phyloP scores from a whole-genome alignment of 768 basidiomycete genomes.

The Amanita jacksonii region DNA sequence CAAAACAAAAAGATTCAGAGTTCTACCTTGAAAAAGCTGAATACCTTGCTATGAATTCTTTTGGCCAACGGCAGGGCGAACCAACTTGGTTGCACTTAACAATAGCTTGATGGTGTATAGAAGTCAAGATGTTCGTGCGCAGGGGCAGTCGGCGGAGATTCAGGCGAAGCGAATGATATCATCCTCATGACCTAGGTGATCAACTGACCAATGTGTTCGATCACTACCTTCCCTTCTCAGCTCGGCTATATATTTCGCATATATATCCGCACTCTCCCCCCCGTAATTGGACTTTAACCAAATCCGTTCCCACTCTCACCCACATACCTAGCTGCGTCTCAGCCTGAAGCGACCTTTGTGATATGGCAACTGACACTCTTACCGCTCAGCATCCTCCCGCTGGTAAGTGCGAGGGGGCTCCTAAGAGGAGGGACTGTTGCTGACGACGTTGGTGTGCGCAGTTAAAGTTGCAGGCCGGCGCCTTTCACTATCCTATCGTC shows the following conservation, averaged over 20 bases:
- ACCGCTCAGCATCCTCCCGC: constrained; percentile 37
- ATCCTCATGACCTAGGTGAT: no score
- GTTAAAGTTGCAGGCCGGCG: constrained; percentile 23
- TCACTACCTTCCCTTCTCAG: constrained; percentile 3
- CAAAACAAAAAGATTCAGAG: no score
- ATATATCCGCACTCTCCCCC: background rate
- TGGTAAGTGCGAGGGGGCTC: constrained; percentile 22
- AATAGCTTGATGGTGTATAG: no score
- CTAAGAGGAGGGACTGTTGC: no score
- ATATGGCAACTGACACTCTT: constrained; percentile 8
- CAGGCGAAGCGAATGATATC: background rate
- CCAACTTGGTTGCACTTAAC: no score
- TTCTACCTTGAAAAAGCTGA: no score
- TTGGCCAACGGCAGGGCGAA: no score
- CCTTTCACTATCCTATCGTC: constrained; percentile 7
- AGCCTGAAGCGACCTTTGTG: background rate
- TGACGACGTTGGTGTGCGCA: constrained; percentile 5
- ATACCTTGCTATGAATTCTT: no score
- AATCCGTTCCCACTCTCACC: background rate
- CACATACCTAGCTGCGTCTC: background rate
- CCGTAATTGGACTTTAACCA: background rate
- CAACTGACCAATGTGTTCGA: background rate
- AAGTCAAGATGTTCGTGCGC: no score
- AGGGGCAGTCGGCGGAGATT: no score
- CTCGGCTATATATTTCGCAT: background rate